Evolutionary conservation across 2,329 filamentous ascomycete genomes (phyloP), one percentile per base, ranked within the genome.

Genomic region (Xylaria sp.): DNA sequence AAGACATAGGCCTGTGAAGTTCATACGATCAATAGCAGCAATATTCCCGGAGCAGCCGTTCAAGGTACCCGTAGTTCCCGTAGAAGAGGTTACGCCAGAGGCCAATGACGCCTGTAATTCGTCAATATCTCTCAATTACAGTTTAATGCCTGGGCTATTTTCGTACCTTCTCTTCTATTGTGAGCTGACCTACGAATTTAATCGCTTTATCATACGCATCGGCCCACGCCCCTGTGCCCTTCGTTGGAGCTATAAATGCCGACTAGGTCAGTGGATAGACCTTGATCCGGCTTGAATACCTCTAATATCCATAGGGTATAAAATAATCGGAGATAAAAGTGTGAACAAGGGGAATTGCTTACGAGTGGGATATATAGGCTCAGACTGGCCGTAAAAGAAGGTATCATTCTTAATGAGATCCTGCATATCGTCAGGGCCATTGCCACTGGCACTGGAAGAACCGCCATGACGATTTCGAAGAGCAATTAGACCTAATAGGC

Each of bases 101-200:
- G 92, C 94, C 66, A 96, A 79, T 74, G 89, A 91, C 76, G 94
- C 89, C 82, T 84, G 27, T 50, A 21, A 34, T 36, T 55, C 19
- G 36, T 71, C 45, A 71, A 48, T 53, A 62, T 59, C 1, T 9
- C 34, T 36, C 7, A 14, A n/a, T 56, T 4, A 1, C 32, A 11
- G 45, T 14, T 24, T 3, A 2, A 27, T 24, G 12, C 14, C 14
- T 11, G 24, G 61, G 72, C 27, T 6, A 6, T 17, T n/a, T 6
- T 39, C 54, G 4, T 72, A 83, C 89, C 81, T 95, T 96, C 79
- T 97, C 93, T 19, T 89, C 84, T 56, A 94, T 81, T 0, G 92
- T 94, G 82, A 96, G 85, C 74, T 90, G 85, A 14, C 84, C 85
- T 12, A 97, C 92, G 72, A 96, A 88, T 1, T 84, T 84, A 65